Base-by-base conservation (phyloP, 805 yeast species). In the Cyberlindnera meyerae region DNA sequence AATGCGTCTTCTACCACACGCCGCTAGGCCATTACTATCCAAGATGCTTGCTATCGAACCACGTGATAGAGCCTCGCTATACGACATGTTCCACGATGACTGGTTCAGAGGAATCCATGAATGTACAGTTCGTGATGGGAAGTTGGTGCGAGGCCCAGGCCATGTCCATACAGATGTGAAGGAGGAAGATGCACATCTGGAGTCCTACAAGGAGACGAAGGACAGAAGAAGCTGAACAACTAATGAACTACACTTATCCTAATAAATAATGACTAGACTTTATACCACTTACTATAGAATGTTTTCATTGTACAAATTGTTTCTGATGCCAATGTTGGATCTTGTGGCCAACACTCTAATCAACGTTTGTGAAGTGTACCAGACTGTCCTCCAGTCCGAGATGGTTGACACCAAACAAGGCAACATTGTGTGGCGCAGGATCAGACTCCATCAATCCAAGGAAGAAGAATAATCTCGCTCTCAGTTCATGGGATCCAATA, bases 1-100 rank as follows among this genome's bases (percentile, higher is more conserved):
- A 46, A 75, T 84, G 80, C 73, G 95, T 61, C 63, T 84, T 34
- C 61, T 84, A 25, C 95, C 95, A 5, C 95, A 84, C 57, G 88
- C 90, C 7, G 66, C 93, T 12, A 71, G 95, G 58, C 93, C 90
- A 11, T 65, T 84, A 9, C 66, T 84, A 21, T 78, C 82, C 17
- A 68, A 62, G 40, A 82, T 84, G 78, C 60, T 84, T 18, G 68
- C 68, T 34, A 65, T 81, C 12, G 85, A 82, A 45, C 79, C 82
- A 9, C 39, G 40, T 1, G 63, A 70, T 40, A 70, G 94, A 51
- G 85, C 88, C 2, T 72, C 83, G 1, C 61, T 84, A 53, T 72
- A 71, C 21, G 88, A 82, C 22, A 72, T 84, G 8, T 63, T 78
- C 42, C 60, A 63, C 17, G 93, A 84, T 57, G 82, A 73, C 32